A percentile compares a stretch with the other conserved stretches of the same genome.
Conservation (phyloP, 2,329 filamentous ascomycete species). For the Colletotrichum orbiculare region DNA sequence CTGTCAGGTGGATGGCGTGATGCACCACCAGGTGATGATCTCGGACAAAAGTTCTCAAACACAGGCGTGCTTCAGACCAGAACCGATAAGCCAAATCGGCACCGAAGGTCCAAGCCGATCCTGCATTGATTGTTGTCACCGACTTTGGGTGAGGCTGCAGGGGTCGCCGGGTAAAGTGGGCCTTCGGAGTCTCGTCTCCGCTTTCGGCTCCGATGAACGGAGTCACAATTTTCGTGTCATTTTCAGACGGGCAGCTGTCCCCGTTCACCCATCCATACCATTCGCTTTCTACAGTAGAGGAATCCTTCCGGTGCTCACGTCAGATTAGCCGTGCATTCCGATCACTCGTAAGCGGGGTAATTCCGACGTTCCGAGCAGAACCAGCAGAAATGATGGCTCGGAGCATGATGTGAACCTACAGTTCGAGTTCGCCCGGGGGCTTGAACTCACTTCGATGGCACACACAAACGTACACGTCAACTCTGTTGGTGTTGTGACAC, state of each 20-base stretch:
- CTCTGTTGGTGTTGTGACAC: no score
- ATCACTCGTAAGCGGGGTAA: no score
- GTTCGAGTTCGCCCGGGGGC: no score
- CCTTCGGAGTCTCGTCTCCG: conserved; percentile 8
- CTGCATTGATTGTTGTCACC: background rate
- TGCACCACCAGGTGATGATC: background rate
- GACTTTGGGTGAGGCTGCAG: conserved; percentile 5
- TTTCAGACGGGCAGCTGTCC: background rate
- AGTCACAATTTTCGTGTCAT: background rate
- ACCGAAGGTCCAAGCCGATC: conserved; percentile 12
- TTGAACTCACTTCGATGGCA: no score
- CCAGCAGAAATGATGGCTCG: no score
- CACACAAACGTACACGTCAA: no score
- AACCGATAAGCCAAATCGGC: conserved; percentile 19
- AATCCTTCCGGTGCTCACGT: background rate
- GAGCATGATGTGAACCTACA: no score
- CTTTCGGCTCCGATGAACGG: conserved; percentile 33
- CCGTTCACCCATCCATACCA: background rate
- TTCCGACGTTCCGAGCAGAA: no score
- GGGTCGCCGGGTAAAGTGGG: conserved; percentile 12
- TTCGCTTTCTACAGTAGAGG: background rate
- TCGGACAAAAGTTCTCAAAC: no score
- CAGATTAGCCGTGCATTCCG: no score
- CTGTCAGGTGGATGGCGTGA: conserved; percentile 1
- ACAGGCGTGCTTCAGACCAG: background rate